Conservation (phyloP, 2,329 filamentous ascomycete species). For the Aspergillus fijiensis region DNA sequence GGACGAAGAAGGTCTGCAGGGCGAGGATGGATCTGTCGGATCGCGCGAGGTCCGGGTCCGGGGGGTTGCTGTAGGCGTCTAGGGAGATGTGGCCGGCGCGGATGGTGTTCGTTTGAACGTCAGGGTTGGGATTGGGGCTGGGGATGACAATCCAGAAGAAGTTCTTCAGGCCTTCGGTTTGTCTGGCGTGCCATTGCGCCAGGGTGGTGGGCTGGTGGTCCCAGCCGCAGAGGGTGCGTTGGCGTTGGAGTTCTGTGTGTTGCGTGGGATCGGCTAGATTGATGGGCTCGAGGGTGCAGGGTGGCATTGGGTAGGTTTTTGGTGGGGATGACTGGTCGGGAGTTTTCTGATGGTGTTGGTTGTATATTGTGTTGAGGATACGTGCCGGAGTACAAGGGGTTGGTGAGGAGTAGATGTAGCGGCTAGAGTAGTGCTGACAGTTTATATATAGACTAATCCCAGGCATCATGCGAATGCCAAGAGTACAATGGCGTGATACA, state of each 20-base stretch:
- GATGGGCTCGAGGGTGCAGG: constrained; percentile 15
- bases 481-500: no score
- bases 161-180: constrained; percentile 13
- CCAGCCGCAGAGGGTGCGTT: constrained; percentile 21
- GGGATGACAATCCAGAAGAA: constrained; percentile 22
- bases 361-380: no score
- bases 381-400: no score
- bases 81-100: constrained; percentile 32
- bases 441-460: no score
- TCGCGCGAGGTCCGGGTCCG: constrained; percentile 15
- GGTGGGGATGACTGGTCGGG: no score
- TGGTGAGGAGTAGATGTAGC: no score
- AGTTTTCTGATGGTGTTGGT: no score
- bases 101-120: background rate
- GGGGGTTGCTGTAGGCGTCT: constrained; percentile 20
- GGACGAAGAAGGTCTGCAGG: constrained; percentile 28
- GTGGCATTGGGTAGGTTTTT: background rate
- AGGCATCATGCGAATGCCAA: no score
- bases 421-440: no score
- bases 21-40: constrained; percentile 19
- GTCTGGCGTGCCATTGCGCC: constrained; percentile 13
- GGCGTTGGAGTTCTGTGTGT: constrained; percentile 14
- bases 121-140: background rate
- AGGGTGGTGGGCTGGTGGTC: constrained; percentile 9
- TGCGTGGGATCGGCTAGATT: constrained; percentile 17